phyloP scores from a whole-genome alignment of 495 filamentous ascomycete species.

The Letharia lupina region DNA sequence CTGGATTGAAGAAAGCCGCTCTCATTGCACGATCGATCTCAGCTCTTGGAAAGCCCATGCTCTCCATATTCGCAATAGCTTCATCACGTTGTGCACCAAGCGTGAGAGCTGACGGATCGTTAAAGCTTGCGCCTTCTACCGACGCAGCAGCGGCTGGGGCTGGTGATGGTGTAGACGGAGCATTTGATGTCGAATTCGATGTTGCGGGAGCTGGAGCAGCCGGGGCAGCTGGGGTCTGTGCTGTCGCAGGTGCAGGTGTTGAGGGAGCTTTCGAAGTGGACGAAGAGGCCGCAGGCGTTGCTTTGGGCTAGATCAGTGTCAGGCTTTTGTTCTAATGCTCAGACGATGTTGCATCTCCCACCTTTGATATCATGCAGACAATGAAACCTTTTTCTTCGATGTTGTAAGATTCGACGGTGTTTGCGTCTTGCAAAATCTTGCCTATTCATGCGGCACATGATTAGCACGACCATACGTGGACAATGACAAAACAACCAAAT shows the following conservation, averaged over 20 bases:
- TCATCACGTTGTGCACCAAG: conserved; percentile 72
- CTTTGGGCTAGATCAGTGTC: conserved; percentile 50
- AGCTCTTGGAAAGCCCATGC: conserved; percentile 82
- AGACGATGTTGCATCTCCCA: conserved; percentile 35
- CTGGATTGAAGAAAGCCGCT: conserved; percentile 91
- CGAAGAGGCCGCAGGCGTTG: conserved; percentile 49
- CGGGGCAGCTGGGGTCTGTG: conserved; percentile 50
- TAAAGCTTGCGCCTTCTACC: conserved; percentile 43
- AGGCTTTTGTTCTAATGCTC: conserved; percentile 1
- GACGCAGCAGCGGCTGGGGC: conserved; percentile 42
- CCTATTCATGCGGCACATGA: conserved; percentile 44
- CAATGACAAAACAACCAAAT: background rate
- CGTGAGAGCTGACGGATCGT: conserved; percentile 72
- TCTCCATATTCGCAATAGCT: conserved; percentile 92
- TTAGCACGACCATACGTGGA: background rate
- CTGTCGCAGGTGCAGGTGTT: conserved; percentile 61
- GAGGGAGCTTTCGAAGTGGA: conserved; percentile 51
- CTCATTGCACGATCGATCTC: conserved; percentile 91
- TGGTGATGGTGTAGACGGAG: conserved; percentile 60
- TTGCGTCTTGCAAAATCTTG: conserved; percentile 95
- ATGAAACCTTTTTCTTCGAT: conserved; percentile 99
- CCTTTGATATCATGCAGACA: conserved; percentile 95
- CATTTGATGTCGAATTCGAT: conserved; percentile 38
- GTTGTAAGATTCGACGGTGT: conserved; percentile 89
- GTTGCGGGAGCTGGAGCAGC: conserved; percentile 42